Base-by-base conservation (phyloP, 2,329 filamentous ascomycete genomes). In the Trichoderma endophyticum region DNA sequence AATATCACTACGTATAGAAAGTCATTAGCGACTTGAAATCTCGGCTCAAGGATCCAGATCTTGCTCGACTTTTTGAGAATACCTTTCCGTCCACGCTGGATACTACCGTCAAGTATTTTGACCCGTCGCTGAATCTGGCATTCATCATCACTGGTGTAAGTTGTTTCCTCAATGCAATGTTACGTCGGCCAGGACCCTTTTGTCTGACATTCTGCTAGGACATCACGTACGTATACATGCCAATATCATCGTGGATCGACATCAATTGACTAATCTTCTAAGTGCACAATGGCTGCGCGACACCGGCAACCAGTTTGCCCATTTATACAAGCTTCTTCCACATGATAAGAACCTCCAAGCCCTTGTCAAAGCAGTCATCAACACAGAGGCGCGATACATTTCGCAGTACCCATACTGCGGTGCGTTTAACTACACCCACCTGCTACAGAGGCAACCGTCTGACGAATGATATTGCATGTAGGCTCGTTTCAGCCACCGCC, bases 401-500 rank as follows among this genome's bases (percentile, higher is more conserved):
- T 84, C 89, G 69, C 86, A 86, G 36, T 88, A 87, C 18, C 94
- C 94, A 0, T 96, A 96, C 81, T 97, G 94, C 85, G 77, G 77
- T 77, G 57, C 3, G 72, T 57, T 34, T 9, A 36, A 21, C 8
- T 9, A 7, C 1, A 15, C 7, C 28, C 15, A 26, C 12, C 21
- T 61, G 11, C 2, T 7, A 14, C 24, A 11, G 12, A 18, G 11
- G 12, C 21, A 4, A 2, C 3, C 12, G 15, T 8, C 72, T 73
- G 9, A 74, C 61, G n/a, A 3, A 5, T 6, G 12, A 34, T 51
- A 7, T 12, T 12, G n/a, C 28, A 12, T 28, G 15, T 24, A 78
- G 96, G 97, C 79, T 92, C 93, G 14, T 97, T 97, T 82, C 94
- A 97, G 79, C 93, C 94, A 2, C 94, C 94, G 0, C 86, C 89